Base-by-base conservation (phyloP, 208 protist species). In the Trypanosoma cruzi region DNA sequence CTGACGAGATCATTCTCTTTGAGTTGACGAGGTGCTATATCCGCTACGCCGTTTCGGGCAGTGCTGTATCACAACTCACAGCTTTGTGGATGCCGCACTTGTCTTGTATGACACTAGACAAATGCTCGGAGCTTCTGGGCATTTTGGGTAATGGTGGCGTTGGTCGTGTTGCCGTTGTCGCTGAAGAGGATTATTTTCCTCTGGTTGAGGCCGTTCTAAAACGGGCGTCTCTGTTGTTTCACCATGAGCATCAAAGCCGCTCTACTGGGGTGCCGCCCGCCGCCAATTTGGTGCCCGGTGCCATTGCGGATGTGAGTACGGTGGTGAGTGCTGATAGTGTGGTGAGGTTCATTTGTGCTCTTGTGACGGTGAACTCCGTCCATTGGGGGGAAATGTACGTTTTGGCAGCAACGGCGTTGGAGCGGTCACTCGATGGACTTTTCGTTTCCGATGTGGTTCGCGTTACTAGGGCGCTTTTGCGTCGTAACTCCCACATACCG, bases 11-110 rank as follows among this genome's bases (percentile, higher is more conserved):
- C 3, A 22, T 14, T 11, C 32, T 56, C 49, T 62, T 73, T 59
- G 75, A 80, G 32, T 26, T 75, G n/a, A 73, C 68, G 10, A 31
- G 32, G 28, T 73, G 73, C 49, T 79, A 73, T 36, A 56, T 78
- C 1, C 72, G 75, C 54, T 93, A 90, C 73, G 84, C 83, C 48
- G 88, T 93, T 37, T 85, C 82, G 0, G 88, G 88, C 0, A 73
- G 75, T 42, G 78, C 81, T 3, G 82, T 84, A n/a, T 52, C 68
- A 58, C 71, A 87, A 53, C 72, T 93, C 6, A 82, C 76, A 34
- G 52, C 63, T 24, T 74, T 93, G 7, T 93, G 84, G 87, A 29
- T 24, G 11, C 64, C 73, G 14, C 65, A 84, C n/a, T 46, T 89
- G 20, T 42, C 44, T 62, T 49, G 56, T 37, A 60, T 76, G 56